Percentiles rank a stretch among this genome's conserved stretches.
Conservation (phyloP, 768 basidiomycete genomes). For the Rhodosporidiobolus sp. region DNA sequence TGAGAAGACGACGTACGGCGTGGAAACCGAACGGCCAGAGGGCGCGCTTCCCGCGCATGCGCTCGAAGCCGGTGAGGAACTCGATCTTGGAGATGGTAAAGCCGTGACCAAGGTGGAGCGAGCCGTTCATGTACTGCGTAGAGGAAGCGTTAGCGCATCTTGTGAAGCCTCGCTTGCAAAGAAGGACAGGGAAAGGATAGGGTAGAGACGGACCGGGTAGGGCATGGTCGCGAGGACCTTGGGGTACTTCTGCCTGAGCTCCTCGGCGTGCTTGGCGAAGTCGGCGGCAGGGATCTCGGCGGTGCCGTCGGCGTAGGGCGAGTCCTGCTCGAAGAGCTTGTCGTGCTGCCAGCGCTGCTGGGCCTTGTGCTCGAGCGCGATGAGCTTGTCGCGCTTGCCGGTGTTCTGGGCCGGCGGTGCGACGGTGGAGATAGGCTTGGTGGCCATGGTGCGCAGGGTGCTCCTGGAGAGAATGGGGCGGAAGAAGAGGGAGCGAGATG, state of each 20-base stretch:
- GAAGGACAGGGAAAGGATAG: neutral
- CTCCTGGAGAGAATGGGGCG: no score
- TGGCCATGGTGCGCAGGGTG: neutral
- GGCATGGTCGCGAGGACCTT: slow-evolving; percentile 99
- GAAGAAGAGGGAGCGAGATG: neutral
- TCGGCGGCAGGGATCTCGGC: slow-evolving; percentile 52
- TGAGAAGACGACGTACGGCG: slow-evolving; percentile 51
- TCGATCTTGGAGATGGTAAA: slow-evolving; percentile 99
- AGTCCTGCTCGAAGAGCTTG: slow-evolving; percentile 76
- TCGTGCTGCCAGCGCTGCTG: slow-evolving; percentile 76
- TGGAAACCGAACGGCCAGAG: slow-evolving; percentile 98
- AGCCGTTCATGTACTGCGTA: slow-evolving; percentile 86
- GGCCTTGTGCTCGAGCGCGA: slow-evolving; percentile 75
- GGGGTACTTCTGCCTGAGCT: slow-evolving; percentile 73
- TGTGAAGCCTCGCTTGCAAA: neutral
- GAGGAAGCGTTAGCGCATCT: neutral
- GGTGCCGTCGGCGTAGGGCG: slow-evolving; percentile 65
- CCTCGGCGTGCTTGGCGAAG: slow-evolving; percentile 54
- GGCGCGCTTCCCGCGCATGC: slow-evolving; percentile 89
- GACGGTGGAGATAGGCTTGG: neutral
- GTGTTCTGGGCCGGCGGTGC: slow-evolving; percentile 58
- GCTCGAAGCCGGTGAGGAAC: slow-evolving; percentile 89
- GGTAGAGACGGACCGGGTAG: slow-evolving; percentile 55
- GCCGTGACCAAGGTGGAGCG: slow-evolving; percentile 91
- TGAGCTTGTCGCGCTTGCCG: slow-evolving; percentile 84